Conservation (phyloP, 495 filamentous ascomycete species). For the Tuber borchii region DNA sequence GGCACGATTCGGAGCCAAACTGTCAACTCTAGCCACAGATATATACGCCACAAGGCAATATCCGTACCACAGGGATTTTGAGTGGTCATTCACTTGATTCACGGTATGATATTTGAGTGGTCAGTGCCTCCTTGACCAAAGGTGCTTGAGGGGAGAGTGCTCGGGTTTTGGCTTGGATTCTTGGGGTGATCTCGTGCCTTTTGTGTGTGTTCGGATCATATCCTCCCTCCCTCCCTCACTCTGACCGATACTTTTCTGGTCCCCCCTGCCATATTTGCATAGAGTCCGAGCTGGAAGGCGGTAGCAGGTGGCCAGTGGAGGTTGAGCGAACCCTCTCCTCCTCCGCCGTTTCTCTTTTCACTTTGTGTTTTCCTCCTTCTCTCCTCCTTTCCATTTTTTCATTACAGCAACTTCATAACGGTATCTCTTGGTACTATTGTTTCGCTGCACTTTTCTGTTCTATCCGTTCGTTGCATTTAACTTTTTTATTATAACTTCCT, state of each 20-base stretch:
- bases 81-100: background rate
- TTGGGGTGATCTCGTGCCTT: slow-evolving; percentile 1
- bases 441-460: background rate
- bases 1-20: background rate
- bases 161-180: background rate
- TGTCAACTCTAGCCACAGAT: background rate
- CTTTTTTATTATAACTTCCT: background rate
- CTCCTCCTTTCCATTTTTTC: background rate
- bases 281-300: background rate
- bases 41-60: background rate
- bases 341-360: background rate
- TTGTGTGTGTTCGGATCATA: background rate
- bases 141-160: background rate
- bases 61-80: background rate
- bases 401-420: background rate
- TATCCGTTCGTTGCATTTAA: background rate
- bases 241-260: background rate
- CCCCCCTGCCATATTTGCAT: background rate
- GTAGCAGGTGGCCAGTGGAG: background rate
- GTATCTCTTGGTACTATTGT: background rate
- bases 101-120: background rate
- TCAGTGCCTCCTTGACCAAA: background rate
- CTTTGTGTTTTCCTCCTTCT: background rate
- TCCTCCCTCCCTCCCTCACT: background rate
- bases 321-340: background rate